These are phyloP conservation scores for Dactylellina haptotyla DNA, from an alignment of 2,329 filamentous ascomycete species.

Conservation along the genomic window DNA sequence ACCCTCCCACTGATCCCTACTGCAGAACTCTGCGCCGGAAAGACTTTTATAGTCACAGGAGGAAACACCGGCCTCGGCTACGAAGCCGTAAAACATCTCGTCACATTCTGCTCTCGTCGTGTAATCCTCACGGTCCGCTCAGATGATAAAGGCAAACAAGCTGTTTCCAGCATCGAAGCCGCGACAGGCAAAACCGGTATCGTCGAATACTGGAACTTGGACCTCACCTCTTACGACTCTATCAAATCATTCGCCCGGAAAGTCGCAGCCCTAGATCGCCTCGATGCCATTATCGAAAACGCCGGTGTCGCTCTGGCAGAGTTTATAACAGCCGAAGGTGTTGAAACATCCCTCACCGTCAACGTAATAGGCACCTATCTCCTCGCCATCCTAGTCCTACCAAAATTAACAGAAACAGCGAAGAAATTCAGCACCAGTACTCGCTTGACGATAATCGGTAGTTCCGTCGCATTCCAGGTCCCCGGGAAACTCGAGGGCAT, in stretches of 20 bases:
- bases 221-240: slow-evolving; percentile 64
- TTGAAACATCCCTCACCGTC: slow-evolving; percentile 68
- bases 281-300: slow-evolving; percentile 61
- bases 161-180: slow-evolving; percentile 61
- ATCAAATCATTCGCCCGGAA: slow-evolving; percentile 62
- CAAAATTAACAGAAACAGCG: slow-evolving; percentile 62
- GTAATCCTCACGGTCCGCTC: slow-evolving; percentile 63
- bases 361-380: slow-evolving; percentile 69
- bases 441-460: slow-evolving; percentile 60
- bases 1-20: slow-evolving; percentile 29
- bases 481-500: slow-evolving; percentile 52
- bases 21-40: slow-evolving; percentile 23
- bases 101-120: slow-evolving; percentile 59
- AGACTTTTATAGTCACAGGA: slow-evolving; percentile 63
- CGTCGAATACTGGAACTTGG: slow-evolving; percentile 57
- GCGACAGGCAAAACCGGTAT: slow-evolving; percentile 57
- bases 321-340: slow-evolving; percentile 61
- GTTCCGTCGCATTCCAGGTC: slow-evolving; percentile 61
- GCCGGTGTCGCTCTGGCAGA: slow-evolving; percentile 25
- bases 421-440: slow-evolving; percentile 59
- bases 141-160: slow-evolving; percentile 62
- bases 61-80: slow-evolving; percentile 63
- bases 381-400: slow-evolving; percentile 67
- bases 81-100: slow-evolving; percentile 62
- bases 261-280: slow-evolving; percentile 60